Percentiles rank a stretch among this genome's conserved stretches.
Evolutionary conservation across 179 eudicot genomes (phyloP).

Genomic region (Monotropa hypopitys): DNA sequence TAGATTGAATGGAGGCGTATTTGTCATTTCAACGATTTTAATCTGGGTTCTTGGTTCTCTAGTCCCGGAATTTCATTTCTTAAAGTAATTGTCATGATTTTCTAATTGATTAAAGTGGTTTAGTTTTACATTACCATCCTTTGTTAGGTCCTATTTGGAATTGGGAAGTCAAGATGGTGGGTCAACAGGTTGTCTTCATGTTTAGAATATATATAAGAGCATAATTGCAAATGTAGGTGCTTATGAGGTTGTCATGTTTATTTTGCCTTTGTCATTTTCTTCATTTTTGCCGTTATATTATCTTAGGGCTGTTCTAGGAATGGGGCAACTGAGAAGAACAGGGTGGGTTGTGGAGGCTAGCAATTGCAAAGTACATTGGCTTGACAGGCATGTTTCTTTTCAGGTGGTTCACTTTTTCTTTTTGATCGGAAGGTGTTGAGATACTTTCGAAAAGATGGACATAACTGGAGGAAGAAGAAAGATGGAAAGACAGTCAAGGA

Average conservation of each 20-base stretch:
- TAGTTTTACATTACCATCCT: not conserved
- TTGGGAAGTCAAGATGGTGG: not conserved
- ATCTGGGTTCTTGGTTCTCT: not conserved
- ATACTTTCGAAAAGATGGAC: conserved; percentile 59
- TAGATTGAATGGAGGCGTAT: not conserved
- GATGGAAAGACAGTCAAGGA: conserved; percentile 71
- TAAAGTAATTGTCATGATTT: not conserved
- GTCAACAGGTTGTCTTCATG: not conserved
- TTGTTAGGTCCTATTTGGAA: not conserved
- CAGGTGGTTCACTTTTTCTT: conserved; percentile 62
- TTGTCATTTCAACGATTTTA: not conserved
- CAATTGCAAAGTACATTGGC: not conserved
- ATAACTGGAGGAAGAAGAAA: conserved; percentile 67
- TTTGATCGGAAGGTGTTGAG: conserved; percentile 63
- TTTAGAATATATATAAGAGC: not conserved
- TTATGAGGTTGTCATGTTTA: not conserved
- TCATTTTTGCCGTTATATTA: not conserved
- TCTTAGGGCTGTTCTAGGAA: not conserved
- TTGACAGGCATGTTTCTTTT: conserved; percentile 12
- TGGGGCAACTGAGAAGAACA: not conserved
- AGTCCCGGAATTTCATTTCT: not conserved
- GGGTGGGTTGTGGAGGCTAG: not conserved
- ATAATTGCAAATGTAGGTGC: not conserved
- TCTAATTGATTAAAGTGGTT: not conserved
- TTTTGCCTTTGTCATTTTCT: not conserved